Conservation (phyloP, 1,284 basidiomycete species). For the Schizophyllum amplum region DNA sequence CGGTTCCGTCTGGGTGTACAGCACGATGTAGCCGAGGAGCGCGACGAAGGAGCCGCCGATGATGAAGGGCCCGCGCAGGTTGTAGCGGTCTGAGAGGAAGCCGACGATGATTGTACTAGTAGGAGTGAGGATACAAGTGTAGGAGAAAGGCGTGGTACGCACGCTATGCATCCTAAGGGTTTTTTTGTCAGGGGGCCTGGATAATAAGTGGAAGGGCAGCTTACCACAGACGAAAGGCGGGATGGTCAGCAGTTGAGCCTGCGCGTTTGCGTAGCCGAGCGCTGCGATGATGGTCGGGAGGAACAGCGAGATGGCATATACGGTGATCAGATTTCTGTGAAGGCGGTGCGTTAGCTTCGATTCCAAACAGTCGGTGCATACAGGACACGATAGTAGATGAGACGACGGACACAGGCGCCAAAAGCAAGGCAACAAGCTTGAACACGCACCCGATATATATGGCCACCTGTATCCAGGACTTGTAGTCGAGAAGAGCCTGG, state of each 20-base stretch:
- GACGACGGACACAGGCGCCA: too few species aligned
- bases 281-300: constrained; percentile 46
- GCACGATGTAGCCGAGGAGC: constrained; percentile 19
- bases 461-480: constrained; percentile 32
- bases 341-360: neutral
- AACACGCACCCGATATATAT: constrained; percentile 35
- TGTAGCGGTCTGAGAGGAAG: constrained; percentile 17
- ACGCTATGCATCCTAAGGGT: constrained; percentile 9
- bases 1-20: constrained; percentile 18
- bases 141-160: too few species aligned
- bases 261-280: constrained; percentile 46
- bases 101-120: constrained; percentile 12
- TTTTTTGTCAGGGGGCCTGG: too few species aligned
- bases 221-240: constrained; percentile 34
- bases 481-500: constrained; percentile 28
- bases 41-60: constrained; percentile 15
- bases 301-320: constrained; percentile 54
- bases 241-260: constrained; percentile 50
- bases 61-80: constrained; percentile 21
- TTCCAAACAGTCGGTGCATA: too few species aligned
- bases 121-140: too few species aligned
- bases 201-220: too few species aligned
- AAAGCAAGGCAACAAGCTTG: neutral
- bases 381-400: too few species aligned
- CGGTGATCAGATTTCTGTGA: constrained; percentile 33